Base-by-base conservation (phyloP, 345 rosid genomes). In the Rhizophora mangle region DNA sequence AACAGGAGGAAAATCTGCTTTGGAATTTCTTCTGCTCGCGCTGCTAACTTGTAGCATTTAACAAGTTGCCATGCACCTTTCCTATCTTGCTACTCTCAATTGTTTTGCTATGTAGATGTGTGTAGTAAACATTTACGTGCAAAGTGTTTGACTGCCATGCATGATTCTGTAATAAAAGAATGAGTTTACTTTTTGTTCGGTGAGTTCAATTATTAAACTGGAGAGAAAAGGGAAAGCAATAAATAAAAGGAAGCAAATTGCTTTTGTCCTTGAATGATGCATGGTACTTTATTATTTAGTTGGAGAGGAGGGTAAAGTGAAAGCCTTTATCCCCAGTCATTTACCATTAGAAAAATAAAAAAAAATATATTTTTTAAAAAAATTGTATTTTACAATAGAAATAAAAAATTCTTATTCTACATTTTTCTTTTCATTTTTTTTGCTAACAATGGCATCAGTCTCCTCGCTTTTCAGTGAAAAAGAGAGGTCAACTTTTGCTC, bases 261-360 rank as follows among this genome's bases (percentile, higher is more conserved):
- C 59, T 53, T 66, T 52, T 52, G 30, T 2, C 60, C 26, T 54
- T 67, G 70, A 66, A 67, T 67, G 61, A 36, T 54, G 70, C 62
- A 6, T 36, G 58, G 60, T 32, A n/a, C 61, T 66, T 66, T 31
- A 8, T 66, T 31, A 8, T 56, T 56, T 27, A 55, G 46, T 54
- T 53, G 5, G 32, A 27, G 60, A 32, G 16, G 34, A 4, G 7
- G 51, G 18, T 8, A 15, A 6, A 56, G 22, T 29, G 36, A 26
- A 55, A 51, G 7, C 36, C 15, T 16, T 19, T 0, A 10, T 27
- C 18, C 8, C 36, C 16, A 36, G 52, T 37, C 37, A 29, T 27
- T 27, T 24, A 24, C 24, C 24, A 24, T 24, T 24, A 24, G 24
- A 24, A 24, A 24, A 24, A 24, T 24, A 24, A 24, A 24, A 24